Percentiles rank a stretch among this genome's conserved stretches.
Conservation (phyloP, 2,329 filamentous ascomycete species). For the Aspergillus carbonarius region DNA sequence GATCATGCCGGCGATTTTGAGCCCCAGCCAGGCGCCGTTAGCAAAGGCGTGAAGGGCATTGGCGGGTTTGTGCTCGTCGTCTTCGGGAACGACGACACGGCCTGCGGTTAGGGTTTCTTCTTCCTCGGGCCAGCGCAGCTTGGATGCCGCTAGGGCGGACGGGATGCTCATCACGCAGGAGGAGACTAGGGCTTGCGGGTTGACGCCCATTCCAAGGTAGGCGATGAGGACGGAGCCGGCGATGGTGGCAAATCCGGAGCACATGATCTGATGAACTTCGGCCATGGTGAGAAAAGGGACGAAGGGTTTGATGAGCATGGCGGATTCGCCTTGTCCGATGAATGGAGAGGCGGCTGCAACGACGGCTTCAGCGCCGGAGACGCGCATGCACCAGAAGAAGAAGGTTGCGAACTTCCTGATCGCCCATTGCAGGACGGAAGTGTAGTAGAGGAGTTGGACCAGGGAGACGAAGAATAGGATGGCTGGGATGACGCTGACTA, state of each 20-base stretch:
- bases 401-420: slow-evolving; percentile 82
- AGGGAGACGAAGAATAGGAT: slow-evolving; percentile 96
- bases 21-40: slow-evolving; percentile 78
- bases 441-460: slow-evolving; percentile 83
- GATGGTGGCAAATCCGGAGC: slow-evolving; percentile 88
- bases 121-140: slow-evolving; percentile 84
- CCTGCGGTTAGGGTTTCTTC: slow-evolving; percentile 84
- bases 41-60: slow-evolving; percentile 84
- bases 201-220: slow-evolving; percentile 81
- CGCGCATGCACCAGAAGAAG: slow-evolving; percentile 86
- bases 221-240: slow-evolving; percentile 82
- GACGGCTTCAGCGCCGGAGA: slow-evolving; percentile 90
- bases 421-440: slow-evolving; percentile 83
- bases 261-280: slow-evolving; percentile 91
- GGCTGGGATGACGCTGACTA: slow-evolving; percentile 76
- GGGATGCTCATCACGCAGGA: slow-evolving; percentile 96
- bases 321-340: slow-evolving; percentile 90
- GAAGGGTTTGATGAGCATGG: slow-evolving; percentile 87
- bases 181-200: slow-evolving; percentile 80
- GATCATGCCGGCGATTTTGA: slow-evolving; percentile 86
- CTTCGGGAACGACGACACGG: slow-evolving; percentile 75
- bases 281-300: slow-evolving; percentile 80
- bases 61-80: slow-evolving; percentile 67
- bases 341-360: slow-evolving; percentile 91
- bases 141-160: slow-evolving; percentile 82